Conservation (phyloP, 1,139 yeast species). For the Hansenula lynferdii region DNA sequence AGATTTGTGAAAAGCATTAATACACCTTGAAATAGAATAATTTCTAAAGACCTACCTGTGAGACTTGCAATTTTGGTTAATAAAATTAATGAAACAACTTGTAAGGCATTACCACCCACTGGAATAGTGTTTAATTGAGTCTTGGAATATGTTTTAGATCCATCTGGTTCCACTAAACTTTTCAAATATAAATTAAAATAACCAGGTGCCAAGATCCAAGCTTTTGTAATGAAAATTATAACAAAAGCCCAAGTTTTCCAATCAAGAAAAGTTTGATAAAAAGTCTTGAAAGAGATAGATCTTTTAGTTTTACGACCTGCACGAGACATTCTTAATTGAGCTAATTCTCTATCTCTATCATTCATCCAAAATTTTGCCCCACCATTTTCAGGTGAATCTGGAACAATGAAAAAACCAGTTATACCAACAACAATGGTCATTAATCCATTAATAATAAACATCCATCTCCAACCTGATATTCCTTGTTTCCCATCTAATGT, state of each 20-base stretch:
- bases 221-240: constrained; percentile 41
- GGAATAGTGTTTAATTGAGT: constrained; percentile 18
- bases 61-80: constrained; percentile 11
- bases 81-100: constrained; percentile 9
- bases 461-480: constrained; percentile 30
- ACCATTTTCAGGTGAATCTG: constrained; percentile 37
- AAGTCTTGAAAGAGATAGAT: constrained; percentile 18
- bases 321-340: background rate
- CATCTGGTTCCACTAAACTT: constrained; percentile 6
- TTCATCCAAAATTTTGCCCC: constrained; percentile 29
- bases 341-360: constrained; percentile 34
- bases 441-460: constrained; percentile 29
- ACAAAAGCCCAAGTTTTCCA: constrained; percentile 37
- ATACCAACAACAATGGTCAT: constrained; percentile 28
- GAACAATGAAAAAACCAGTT: constrained; percentile 23
- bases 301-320: constrained; percentile 24
- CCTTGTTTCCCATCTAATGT: constrained; percentile 25
- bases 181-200: constrained; percentile 19
- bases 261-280: constrained; percentile 19
- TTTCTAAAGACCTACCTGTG: background rate
- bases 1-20: constrained; percentile 5
- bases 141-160: constrained; percentile 5
- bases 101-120: constrained; percentile 18
- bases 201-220: constrained; percentile 5
- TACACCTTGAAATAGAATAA: background rate